phyloP scores from a whole-genome alignment of 2,329 filamentous ascomycete species.

The Colletotrichum sp. region DNA sequence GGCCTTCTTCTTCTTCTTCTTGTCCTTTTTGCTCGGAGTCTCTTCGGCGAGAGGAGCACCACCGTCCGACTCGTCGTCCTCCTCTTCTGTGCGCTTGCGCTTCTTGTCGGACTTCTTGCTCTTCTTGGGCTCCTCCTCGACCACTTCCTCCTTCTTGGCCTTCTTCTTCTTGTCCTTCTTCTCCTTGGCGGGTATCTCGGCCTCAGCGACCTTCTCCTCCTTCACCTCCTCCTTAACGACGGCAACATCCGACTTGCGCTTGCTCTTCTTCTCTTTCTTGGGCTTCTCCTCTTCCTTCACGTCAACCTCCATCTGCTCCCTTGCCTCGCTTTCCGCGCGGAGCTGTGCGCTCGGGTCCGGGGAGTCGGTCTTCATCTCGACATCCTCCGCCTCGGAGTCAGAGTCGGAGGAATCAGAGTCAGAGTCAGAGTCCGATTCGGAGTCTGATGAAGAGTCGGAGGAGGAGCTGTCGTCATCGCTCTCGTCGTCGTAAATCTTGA shows the following conservation, averaged over 20 bases:
- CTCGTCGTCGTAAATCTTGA: slow-evolving; percentile 23
- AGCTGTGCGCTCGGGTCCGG: slow-evolving; percentile 19
- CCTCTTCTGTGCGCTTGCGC: slow-evolving; percentile 22
- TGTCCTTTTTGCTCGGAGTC: slow-evolving; percentile 30
- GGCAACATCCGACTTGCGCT: neutral
- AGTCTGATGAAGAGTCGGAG: slow-evolving; percentile 24
- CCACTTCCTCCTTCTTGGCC: slow-evolving; percentile 11
- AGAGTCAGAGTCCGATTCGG: neutral
- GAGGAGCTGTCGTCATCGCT: slow-evolving; percentile 23
- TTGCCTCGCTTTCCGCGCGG: slow-evolving; percentile 19
- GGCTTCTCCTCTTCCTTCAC: slow-evolving; percentile 20
- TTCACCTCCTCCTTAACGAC: slow-evolving; percentile 27
- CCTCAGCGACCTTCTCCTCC: slow-evolving; percentile 14
- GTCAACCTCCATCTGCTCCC: slow-evolving; percentile 31
- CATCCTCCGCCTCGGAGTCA: slow-evolving; percentile 26
- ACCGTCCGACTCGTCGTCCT: slow-evolving; percentile 20
- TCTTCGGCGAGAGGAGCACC: slow-evolving; percentile 21
- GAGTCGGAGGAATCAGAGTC: slow-evolving; percentile 7
- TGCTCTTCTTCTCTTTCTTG: slow-evolving; percentile 35
- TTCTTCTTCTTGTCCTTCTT: slow-evolving; percentile 24
- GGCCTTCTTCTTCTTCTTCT: slow-evolving; percentile 27
- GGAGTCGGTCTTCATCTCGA: slow-evolving; percentile 23
- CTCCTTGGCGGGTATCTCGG: slow-evolving; percentile 21
- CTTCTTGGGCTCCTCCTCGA: neutral
- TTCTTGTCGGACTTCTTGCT: slow-evolving; percentile 31